Percentiles rank a stretch among this genome's conserved stretches.
phyloP scores from a whole-genome alignment of 306 rosid species.

The Glycine latifolia region DNA sequence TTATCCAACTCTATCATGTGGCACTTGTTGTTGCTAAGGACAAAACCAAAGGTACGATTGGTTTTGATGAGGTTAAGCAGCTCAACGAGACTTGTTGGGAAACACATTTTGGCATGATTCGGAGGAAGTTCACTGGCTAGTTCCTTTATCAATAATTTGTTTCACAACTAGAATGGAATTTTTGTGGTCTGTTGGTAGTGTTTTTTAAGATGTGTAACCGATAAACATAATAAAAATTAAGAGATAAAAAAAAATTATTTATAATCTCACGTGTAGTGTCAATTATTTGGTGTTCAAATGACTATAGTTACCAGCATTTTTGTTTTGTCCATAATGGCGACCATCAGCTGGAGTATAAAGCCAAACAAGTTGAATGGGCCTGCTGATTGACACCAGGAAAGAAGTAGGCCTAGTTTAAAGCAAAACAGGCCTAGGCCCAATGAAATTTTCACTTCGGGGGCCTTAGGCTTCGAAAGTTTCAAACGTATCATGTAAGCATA shows the following conservation, averaged over 20 bases:
- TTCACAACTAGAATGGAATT: too few species aligned
- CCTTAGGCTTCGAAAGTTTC: not conserved
- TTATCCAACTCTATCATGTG: slow-evolving; percentile 14
- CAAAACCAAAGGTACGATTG: slow-evolving; percentile 15
- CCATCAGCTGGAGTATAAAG: not conserved
- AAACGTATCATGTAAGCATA: not conserved
- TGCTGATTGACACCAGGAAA: not conserved
- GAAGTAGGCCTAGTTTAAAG: not conserved
- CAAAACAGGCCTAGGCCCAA: not conserved
- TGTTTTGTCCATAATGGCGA: not conserved
- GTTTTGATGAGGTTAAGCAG: not conserved
- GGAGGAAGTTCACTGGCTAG: not conserved
- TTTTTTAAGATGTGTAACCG: not conserved
- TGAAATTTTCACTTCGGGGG: not conserved
- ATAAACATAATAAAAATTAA: too few species aligned
- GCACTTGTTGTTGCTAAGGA: not conserved
- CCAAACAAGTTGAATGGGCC: not conserved
- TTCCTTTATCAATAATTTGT: not conserved
- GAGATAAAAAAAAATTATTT: not conserved
- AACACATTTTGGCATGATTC: not conserved
- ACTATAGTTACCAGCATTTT: not conserved
- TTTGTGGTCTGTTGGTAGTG: not conserved
- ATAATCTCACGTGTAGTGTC: not conserved
- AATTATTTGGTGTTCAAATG: not conserved
- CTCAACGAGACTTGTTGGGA: not conserved